Base-by-base conservation (phyloP, 1,284 basidiomycete species). In the Apiotrichum siamense region DNA sequence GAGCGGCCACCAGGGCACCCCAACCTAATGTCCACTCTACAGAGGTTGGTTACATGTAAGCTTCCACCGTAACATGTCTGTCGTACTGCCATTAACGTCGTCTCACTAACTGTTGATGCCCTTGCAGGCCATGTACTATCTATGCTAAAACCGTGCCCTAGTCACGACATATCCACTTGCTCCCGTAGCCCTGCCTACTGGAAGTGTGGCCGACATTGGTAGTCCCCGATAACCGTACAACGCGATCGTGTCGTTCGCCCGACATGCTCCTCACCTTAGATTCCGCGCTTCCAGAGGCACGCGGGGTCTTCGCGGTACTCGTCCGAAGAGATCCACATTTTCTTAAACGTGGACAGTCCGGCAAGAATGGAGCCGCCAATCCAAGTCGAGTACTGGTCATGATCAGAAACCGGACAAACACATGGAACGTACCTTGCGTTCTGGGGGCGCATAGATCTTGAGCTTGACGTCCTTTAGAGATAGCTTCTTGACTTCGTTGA, bases 301-400 rank as follows among this genome's bases (percentile, higher is more conserved):
- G 25, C 92, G 41, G 93, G 94, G 76, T 98, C 96, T 74, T 99
- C 96, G 74, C 94, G 90, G 72, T 97, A 99, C 76, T 98, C 96
- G 72, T 99, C 96, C 37, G 94, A 93, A 37, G 91, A 96, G 42
- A 98, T 90, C 91, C 91, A 96, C 91, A 96, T 94, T 90, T 96
- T 96, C 77, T 93, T 97, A 79, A 98, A 98, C 20, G 96, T 97
- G 62, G 84, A 93, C 54, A 98, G 76, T 35, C 94, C 93, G 40
- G 94, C 94, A 49, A 97, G 76, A 68, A 96, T 96, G 52, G 88
- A 92, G 5, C 94, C 94, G 47, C 96, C 96, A 64, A 99, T 98
- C 96, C 96, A 99, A 23, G 94, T 98, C 18, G 92, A 93, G 75
- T 98, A 99, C 77, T 74, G 37, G 23, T 10, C 12, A 20, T 26